Conservation (phyloP, 129 eudicot genomes). For the Ambrosia artemisiifolia region DNA sequence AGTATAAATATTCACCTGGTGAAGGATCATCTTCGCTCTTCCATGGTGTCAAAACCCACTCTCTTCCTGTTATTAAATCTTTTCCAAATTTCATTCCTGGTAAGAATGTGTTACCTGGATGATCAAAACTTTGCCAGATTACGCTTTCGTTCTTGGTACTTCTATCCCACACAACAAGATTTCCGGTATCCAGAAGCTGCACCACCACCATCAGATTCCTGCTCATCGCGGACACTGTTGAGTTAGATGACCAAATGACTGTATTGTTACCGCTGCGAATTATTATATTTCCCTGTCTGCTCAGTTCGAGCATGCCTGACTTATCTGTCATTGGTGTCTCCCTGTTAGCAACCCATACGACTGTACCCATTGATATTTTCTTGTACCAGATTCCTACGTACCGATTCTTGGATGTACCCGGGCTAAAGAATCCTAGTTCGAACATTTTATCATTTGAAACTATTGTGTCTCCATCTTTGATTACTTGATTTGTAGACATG, state of each 20-base stretch:
- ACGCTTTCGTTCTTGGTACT: neutral
- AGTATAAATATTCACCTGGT: neutral
- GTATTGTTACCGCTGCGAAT: constrained; percentile 9
- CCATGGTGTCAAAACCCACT: constrained; percentile 25
- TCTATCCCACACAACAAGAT: constrained; percentile 30
- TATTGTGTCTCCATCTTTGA: constrained; percentile 34
- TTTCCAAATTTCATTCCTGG: constrained; percentile 39
- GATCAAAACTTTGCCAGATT: constrained; percentile 41
- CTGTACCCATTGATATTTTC: constrained; percentile 7
- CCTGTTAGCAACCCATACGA: constrained; percentile 39
- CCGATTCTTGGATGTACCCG: constrained; percentile 4
- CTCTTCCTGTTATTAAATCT: constrained; percentile 24
- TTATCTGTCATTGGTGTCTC: constrained; percentile 23
- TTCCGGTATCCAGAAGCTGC: constrained; percentile 29
- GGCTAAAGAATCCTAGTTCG: constrained; percentile 38
- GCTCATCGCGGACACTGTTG: neutral
- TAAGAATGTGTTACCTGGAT: constrained; percentile 22
- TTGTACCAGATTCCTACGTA: constrained; percentile 24
- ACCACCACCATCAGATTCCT: neutral
- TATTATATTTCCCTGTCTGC: neutral
- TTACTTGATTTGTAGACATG: constrained; percentile 9
- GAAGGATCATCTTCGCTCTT: constrained; percentile 30
- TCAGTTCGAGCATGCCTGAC: constrained; percentile 25
- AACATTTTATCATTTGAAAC: constrained; percentile 18
- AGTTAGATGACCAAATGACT: constrained; percentile 27